Percentiles rank a stretch among this genome's conserved stretches.
phyloP scores from a whole-genome alignment of 768 basidiomycete species.

The Pleurotus djamor region DNA sequence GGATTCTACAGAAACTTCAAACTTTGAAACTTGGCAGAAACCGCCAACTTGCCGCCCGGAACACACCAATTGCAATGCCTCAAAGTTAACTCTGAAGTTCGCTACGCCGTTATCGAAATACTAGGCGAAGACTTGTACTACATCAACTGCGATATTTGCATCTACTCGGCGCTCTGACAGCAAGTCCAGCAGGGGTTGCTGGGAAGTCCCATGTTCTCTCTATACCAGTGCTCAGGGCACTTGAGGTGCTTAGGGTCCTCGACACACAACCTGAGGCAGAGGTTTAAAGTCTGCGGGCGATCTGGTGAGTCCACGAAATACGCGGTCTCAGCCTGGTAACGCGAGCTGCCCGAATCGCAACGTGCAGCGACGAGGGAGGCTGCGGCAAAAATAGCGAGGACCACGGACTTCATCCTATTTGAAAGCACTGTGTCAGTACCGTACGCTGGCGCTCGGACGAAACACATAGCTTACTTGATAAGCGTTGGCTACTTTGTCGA shows the following conservation, averaged over 20 bases:
- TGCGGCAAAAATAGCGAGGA: neutral
- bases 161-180: neutral
- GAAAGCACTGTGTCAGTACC: neutral
- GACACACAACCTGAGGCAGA: slow-evolving; percentile 2
- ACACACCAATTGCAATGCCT: too few species aligned
- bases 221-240: slow-evolving; percentile 5
- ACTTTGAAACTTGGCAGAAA: too few species aligned
- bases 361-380: neutral
- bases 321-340: neutral
- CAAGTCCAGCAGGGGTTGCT: slow-evolving; percentile 2
- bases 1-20: too few species aligned
- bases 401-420: neutral
- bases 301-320: neutral
- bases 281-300: neutral
- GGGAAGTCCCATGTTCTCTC: neutral
- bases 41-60: too few species aligned
- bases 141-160: neutral
- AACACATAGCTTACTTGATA: neutral
- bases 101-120: too few species aligned
- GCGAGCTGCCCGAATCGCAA: neutral
- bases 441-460: neutral
- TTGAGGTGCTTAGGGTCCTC: neutral
- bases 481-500: neutral
- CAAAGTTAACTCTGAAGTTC: too few species aligned
- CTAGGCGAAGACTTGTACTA: too few species aligned